Conservation (phyloP, 768 basidiomycete genomes). For the Hydnomerulius pinastri region DNA sequence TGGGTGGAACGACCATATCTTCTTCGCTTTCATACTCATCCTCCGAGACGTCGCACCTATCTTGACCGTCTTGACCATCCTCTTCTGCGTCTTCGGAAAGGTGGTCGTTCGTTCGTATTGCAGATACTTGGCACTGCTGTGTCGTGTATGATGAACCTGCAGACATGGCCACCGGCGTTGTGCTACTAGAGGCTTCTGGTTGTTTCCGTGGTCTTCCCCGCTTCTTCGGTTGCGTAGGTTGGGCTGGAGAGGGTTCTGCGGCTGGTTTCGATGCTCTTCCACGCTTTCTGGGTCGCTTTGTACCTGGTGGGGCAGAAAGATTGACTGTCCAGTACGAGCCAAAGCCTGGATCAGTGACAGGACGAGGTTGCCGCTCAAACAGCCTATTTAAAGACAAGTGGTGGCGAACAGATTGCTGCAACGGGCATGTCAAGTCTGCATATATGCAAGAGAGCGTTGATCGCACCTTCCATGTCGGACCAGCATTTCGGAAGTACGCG, state of each 20-base stretch:
- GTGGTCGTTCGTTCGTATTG: constrained; percentile 29
- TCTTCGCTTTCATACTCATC: constrained; percentile 70
- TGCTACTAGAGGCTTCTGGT: constrained; percentile 14
- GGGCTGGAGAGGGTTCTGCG: constrained; percentile 15
- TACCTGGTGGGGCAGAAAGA: constrained; percentile 79
- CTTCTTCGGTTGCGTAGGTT: constrained; percentile 34
- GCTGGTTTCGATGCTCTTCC: constrained; percentile 59
- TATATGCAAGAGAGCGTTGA: neutral
- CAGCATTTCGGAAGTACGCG: constrained; percentile 76
- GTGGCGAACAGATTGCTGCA: constrained; percentile 84
- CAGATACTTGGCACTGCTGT: constrained; percentile 26
- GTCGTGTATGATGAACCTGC: constrained; percentile 17
- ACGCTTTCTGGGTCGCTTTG: constrained; percentile 82
- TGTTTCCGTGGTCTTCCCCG: constrained; percentile 43
- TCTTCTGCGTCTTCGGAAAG: constrained; percentile 43
- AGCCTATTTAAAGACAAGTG: constrained; percentile 81
- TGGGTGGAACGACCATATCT: constrained; percentile 50
- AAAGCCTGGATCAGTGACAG: constrained; percentile 83
- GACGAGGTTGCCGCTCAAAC: constrained; percentile 80
- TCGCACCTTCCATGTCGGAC: constrained; percentile 81
- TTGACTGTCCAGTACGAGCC: constrained; percentile 94
- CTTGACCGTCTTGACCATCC: constrained; percentile 39
- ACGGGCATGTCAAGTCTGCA: constrained; percentile 11
- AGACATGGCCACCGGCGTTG: constrained; percentile 12
- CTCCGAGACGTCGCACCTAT: constrained; percentile 46